Percentiles rank a stretch among this genome's conserved stretches.
Evolutionary conservation across 139 green algal species (phyloP).

Genomic region (Zygnema cylindricum): DNA sequence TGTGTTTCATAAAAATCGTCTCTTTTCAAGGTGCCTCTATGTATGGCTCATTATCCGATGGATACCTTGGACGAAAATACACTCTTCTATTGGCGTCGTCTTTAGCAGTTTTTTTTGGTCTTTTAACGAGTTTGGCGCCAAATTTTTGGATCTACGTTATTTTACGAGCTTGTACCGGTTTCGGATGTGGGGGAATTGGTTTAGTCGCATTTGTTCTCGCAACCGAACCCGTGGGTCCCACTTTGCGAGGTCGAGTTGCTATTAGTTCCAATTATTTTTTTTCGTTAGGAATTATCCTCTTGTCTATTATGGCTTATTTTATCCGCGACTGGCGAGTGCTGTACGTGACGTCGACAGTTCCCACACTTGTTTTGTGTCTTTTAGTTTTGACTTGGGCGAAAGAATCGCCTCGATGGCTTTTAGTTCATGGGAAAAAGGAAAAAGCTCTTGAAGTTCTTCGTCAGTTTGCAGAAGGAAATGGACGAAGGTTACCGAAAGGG

Average conservation of each 20-base stretch:
- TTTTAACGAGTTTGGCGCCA: constrained; percentile 11
- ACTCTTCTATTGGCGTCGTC: constrained; percentile 1
- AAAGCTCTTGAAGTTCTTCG: neutral
- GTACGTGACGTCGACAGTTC: neutral
- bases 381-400: neutral
- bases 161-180: neutral
- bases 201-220: constrained; percentile 22
- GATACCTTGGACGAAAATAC: constrained; percentile 2
- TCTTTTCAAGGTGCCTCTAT: constrained; percentile 13
- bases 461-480: constrained; percentile 15
- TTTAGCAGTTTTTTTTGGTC: neutral
- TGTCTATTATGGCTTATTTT: constrained; percentile 13
- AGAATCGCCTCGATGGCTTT: constrained; percentile 35
- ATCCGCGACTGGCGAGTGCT: constrained; percentile 5
- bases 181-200: constrained; percentile 21
- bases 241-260: neutral
- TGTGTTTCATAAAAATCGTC: neutral
- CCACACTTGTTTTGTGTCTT: neutral
- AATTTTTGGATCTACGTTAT: constrained; percentile 11
- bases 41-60: constrained; percentile 31
- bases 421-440: neutral
- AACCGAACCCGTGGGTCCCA: constrained; percentile 25
- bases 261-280: constrained; percentile 21
- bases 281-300: neutral
- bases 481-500: neutral